phyloP scores from a whole-genome alignment of 1,139 yeast species.

The Hyphopichia fennica region DNA sequence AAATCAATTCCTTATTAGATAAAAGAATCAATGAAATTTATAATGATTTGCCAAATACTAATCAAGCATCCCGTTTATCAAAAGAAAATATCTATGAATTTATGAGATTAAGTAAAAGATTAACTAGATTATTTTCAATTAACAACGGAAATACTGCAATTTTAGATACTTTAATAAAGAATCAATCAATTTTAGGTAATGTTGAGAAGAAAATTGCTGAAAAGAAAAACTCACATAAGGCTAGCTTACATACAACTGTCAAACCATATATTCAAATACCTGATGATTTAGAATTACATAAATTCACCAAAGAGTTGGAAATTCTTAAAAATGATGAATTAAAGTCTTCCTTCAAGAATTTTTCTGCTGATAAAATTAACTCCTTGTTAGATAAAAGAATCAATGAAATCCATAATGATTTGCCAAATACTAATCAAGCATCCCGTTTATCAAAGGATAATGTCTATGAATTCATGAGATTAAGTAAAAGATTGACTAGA shows the following conservation, averaged over 20 bases:
- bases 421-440: constrained; percentile 1
- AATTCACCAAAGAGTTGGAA: constrained; percentile 21
- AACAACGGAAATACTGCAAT: constrained; percentile 34
- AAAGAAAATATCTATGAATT: constrained; percentile 16
- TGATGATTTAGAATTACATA: constrained; percentile 22
- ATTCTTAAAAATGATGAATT: constrained; percentile 18
- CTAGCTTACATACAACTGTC: neutral
- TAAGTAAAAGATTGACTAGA: constrained; percentile 13
- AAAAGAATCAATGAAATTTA: constrained; percentile 11
- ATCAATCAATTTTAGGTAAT: constrained; percentile 22
- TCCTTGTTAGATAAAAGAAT: constrained; percentile 10
- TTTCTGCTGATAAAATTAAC: constrained; percentile 5
- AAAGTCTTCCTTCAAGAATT: constrained; percentile 13
- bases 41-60: constrained; percentile 1
- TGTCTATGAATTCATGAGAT: constrained; percentile 16
- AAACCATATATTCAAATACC: constrained; percentile 19
- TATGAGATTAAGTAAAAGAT: constrained; percentile 20
- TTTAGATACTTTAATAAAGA: constrained; percentile 32
- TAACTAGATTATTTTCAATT: constrained; percentile 20
- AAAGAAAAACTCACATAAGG: neutral
- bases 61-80: neutral
- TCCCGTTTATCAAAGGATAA: constrained; percentile 8
- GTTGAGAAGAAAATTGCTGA: constrained; percentile 16
- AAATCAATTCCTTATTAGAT: constrained; percentile 1
- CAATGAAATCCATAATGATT: constrained; percentile 1